These are phyloP conservation scores for Citrullus colocynthis DNA, from an alignment of 306 rosid genomes.

Conservation along the genomic window DNA sequence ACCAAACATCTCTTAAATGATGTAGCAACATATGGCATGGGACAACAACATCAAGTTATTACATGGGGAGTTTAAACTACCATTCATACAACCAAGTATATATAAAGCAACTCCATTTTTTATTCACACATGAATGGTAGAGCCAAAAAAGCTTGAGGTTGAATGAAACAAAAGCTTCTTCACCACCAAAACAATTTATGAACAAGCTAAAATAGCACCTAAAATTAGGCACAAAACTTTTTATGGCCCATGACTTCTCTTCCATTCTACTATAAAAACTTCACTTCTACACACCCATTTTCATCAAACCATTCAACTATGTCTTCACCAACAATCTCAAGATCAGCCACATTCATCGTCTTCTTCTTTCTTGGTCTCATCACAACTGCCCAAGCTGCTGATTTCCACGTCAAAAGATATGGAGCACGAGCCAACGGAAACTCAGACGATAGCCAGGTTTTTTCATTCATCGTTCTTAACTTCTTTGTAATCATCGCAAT, in stretches of 20 bases:
- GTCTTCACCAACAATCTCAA: neutral
- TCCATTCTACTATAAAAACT: neutral
- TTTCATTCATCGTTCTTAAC: too few relatives aligned
- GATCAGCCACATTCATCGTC: neutral
- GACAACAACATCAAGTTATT: neutral
- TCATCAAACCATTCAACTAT: neutral
- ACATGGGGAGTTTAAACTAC: neutral
- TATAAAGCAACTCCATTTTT: neutral
- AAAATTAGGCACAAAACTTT: constrained; percentile 12
- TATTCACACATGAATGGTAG: neutral
- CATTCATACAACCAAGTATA: neutral
- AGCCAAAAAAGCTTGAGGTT: neutral
- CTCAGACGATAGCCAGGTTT: constrained; percentile 24
- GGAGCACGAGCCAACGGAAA: constrained; percentile 25
- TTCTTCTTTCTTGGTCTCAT: constrained; percentile 7
- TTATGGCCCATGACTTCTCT: constrained; percentile 9
- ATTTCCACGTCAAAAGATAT: constrained; percentile 13
- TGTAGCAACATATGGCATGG: neutral
- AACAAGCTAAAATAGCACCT: constrained; percentile 1
- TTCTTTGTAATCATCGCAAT: neutral
- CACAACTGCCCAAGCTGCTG: constrained; percentile 8
- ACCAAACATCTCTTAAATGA: neutral
- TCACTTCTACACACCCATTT: neutral
- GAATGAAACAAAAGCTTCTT: neutral
- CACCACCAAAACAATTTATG: neutral